Base-by-base conservation (phyloP, 2,329 filamentous ascomycete genomes). In the Hypoxylon sp. region DNA sequence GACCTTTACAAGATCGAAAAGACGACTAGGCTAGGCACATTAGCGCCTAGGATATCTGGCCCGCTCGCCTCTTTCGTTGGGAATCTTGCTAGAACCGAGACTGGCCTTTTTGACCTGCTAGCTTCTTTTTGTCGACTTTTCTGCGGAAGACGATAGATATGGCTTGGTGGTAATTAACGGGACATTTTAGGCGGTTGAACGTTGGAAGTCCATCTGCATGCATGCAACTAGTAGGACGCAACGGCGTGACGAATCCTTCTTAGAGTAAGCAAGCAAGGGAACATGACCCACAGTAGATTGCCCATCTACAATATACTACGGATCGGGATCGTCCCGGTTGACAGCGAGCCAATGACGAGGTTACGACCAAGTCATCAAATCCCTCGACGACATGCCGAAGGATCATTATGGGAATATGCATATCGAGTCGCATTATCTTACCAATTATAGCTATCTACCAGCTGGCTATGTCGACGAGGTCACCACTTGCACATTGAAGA, bases 241-340 rank as follows among this genome's bases (percentile, higher is more conserved):
- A 44, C 38, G 13, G 19, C 31, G 35, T 50, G 38, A 50, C 46
- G 32, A 23, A 23, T 20, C 8, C 21, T 38, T 21, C 12, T 13
- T 27, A 43, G 35, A 49, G 54, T 53, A 57, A 53, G 49, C 53
- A 53, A 49, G 32, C 31, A 47, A 27, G 46, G 37, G 20, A n/a
- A n/a, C n/a, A n/a, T n/a, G n/a, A n/a, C n/a, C n/a, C n/a, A n/a
- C n/a, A n/a, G n/a, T n/a, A n/a, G n/a, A n/a, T n/a, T n/a, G 38
- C 9, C 29, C 23, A 23, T 47, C 17, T 36, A 21, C 34, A 25
- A 44, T n/a, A 36, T 36, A 27, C 34, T 30, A 16, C 50, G 54
- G 50, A 12, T 50, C 45, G 54, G 54, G 50, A 12, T 50, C 45
- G 54, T 57, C 45, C 50, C 50, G 50, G 19, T 38, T 26, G 13